These are phyloP conservation scores for Physcia stellaris DNA, from an alignment of 495 filamentous ascomycete genomes.

Conservation along the genomic window DNA sequence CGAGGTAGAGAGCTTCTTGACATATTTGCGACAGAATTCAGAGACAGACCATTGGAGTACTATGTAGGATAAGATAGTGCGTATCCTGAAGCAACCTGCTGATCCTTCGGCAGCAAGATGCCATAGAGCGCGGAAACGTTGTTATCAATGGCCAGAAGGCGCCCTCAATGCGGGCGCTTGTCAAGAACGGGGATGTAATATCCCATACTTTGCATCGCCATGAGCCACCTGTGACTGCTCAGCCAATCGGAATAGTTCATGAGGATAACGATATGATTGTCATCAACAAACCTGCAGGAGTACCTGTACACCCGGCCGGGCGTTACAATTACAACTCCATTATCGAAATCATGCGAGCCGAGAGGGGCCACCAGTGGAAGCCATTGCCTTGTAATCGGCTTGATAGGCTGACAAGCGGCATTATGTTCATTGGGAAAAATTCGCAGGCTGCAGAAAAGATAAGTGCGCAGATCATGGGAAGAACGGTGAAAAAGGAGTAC, in stretches of 20 bases:
- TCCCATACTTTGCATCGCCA: slow-evolving; percentile 92
- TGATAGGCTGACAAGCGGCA: slow-evolving; percentile 84
- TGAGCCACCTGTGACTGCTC: slow-evolving; percentile 79
- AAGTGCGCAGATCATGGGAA: slow-evolving; percentile 50
- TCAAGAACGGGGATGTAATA: slow-evolving; percentile 75
- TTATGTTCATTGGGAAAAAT: slow-evolving; percentile 94
- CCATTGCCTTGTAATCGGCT: slow-evolving; percentile 84
- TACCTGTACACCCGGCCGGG: slow-evolving; percentile 89
- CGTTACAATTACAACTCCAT: slow-evolving; percentile 91
- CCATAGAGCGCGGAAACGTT: slow-evolving; percentile 65
- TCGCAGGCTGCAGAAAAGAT: slow-evolving; percentile 66
- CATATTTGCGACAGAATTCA: slow-evolving; percentile 72
- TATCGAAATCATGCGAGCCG: slow-evolving; percentile 79
- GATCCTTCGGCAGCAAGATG: slow-evolving; percentile 55
- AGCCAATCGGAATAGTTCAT: slow-evolving; percentile 67
- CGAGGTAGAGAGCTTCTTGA: slow-evolving; percentile 60
- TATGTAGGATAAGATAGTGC: slow-evolving; percentile 54
- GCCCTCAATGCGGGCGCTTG: slow-evolving; percentile 35
- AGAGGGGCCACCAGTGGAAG: slow-evolving; percentile 53
- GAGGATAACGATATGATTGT: slow-evolving; percentile 87
- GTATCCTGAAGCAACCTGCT: too few relatives aligned
- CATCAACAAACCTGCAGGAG: slow-evolving; percentile 89
- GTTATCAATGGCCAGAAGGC: slow-evolving; percentile 55
- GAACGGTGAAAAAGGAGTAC: slow-evolving; percentile 87
- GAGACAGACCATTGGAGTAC: slow-evolving; percentile 75